phyloP scores from a whole-genome alignment of 768 basidiomycete species.

The Phanerochaete sordida region DNA sequence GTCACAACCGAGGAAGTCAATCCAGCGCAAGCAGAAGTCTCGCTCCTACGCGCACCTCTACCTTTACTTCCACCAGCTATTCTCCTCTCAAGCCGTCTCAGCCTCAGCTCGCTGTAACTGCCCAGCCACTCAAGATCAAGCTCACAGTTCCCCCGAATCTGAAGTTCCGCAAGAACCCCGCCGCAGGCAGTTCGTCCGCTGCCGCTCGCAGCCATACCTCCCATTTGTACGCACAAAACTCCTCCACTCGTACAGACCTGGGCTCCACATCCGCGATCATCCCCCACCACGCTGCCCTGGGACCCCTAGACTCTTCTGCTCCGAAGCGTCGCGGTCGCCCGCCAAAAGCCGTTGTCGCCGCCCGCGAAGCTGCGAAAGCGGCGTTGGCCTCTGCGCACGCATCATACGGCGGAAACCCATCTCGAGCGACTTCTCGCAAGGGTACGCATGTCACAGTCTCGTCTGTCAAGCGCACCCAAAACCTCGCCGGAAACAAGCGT shows the following conservation, averaged over 20 bases:
- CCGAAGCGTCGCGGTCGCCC: constrained; percentile 57
- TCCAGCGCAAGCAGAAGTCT: constrained; percentile 17
- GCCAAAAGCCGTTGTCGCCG: constrained; percentile 41
- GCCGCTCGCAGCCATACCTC: constrained; percentile 9
- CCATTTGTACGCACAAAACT: background rate
- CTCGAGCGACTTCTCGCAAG: background rate
- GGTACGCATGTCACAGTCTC: background rate
- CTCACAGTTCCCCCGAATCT: constrained; percentile 60
- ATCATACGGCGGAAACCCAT: background rate
- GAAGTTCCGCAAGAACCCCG: constrained; percentile 21
- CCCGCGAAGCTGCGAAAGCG: constrained; percentile 30
- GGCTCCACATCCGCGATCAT: constrained; percentile 13
- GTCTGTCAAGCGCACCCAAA: background rate
- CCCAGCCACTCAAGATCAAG: constrained; percentile 65
- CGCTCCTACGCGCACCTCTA: constrained; percentile 29
- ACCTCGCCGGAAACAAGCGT: background rate
- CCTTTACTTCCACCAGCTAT: constrained; percentile 34
- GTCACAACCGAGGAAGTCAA: constrained; percentile 42
- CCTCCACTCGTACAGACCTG: background rate
- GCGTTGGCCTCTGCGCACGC: constrained; percentile 6
- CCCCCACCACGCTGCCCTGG: constrained; percentile 9
- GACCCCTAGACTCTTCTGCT: constrained; percentile 13
- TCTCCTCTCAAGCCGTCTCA: constrained; percentile 21
- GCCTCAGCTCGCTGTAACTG: constrained; percentile 22
- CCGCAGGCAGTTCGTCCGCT: constrained; percentile 4